A percentile compares a stretch with the other conserved stretches of the same genome.
Evolutionary conservation across 768 basidiomycete species (phyloP).

Genomic region (Boletus eberwhitei): DNA sequence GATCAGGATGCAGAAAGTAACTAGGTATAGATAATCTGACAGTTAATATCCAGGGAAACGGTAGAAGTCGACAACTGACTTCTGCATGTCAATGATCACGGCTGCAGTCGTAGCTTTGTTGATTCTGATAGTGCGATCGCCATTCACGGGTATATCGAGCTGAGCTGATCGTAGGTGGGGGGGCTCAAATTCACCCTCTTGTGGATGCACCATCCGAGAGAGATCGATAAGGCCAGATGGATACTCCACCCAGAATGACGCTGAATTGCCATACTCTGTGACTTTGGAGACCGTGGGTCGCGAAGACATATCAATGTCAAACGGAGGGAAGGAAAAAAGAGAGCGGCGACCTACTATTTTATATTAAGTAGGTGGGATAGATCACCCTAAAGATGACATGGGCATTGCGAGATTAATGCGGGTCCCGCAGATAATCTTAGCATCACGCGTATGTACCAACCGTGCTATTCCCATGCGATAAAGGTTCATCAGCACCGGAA

Average conservation of each 20-base stretch:
- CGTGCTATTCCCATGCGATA: too few species aligned
- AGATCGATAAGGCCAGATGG: slow-evolving; percentile 61
- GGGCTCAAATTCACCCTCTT: slow-evolving; percentile 27
- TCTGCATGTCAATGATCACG: slow-evolving; percentile 75
- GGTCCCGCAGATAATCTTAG: slow-evolving; percentile 4
- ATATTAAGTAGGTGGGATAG: neutral
- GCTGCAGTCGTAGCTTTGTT: slow-evolving; percentile 49
- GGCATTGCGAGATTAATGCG: neutral
- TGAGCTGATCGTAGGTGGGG: slow-evolving; percentile 36
- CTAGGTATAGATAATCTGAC: slow-evolving; percentile 27
- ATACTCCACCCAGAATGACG: slow-evolving; percentile 67
- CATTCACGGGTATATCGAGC: slow-evolving; percentile 53
- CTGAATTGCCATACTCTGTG: slow-evolving; percentile 52
- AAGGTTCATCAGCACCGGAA: too few species aligned
- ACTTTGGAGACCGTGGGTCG: slow-evolving; percentile 44
- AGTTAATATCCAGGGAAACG: slow-evolving; percentile 1
- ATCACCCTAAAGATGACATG: neutral
- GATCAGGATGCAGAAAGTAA: slow-evolving; percentile 63
- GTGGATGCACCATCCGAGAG: slow-evolving; percentile 45
- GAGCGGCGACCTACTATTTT: slow-evolving; percentile 6
- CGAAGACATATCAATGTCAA: slow-evolving; percentile 35
- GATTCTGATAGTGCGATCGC: slow-evolving; percentile 49
- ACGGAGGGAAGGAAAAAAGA: neutral
- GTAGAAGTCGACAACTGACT: slow-evolving; percentile 40
- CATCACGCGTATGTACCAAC: too few species aligned